These are phyloP conservation scores for Acacia concinna DNA, from an alignment of 331 rosid species.

Conservation along the genomic window DNA sequence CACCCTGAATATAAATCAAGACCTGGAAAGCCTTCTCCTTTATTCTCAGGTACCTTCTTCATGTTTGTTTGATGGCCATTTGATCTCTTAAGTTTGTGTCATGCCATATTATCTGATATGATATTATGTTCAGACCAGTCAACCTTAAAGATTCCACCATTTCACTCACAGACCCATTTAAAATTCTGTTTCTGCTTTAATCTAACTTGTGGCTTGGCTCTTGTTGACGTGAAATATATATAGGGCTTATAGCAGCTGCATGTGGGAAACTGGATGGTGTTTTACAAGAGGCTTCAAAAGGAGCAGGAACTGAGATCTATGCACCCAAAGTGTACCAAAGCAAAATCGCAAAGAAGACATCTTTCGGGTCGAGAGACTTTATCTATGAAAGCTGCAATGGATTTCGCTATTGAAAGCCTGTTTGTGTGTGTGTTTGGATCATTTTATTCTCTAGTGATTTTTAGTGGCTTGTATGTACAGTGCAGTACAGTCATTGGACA, in stretches of 20 bases:
- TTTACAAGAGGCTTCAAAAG: conserved; percentile 41
- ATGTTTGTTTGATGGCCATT: not conserved
- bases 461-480: conserved; percentile 42
- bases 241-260: conserved; percentile 87
- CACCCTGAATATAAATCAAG: conserved; percentile 68
- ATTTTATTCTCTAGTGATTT: conserved; percentile 14
- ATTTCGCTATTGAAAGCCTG: conserved; percentile 45
- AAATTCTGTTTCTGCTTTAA: not conserved
- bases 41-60: conserved; percentile 49
- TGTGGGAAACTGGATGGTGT: conserved; percentile 63
- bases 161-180: not conserved
- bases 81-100: not conserved
- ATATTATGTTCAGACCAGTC: not conserved
- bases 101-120: not conserved
- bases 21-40: conserved; percentile 57
- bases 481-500: conserved; percentile 42
- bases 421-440: not conserved
- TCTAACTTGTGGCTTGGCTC: conserved; percentile 3
- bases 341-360: conserved; percentile 34
- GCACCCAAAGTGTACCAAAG: conserved; percentile 43
- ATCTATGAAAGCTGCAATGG: conserved; percentile 56
- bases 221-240: conserved; percentile 26
- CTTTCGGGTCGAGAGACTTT: conserved; percentile 44
- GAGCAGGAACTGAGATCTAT: conserved; percentile 44
- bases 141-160: not conserved